Base-by-base conservation (phyloP, 1,284 basidiomycete genomes). In the Cystobasidium sp. region DNA sequence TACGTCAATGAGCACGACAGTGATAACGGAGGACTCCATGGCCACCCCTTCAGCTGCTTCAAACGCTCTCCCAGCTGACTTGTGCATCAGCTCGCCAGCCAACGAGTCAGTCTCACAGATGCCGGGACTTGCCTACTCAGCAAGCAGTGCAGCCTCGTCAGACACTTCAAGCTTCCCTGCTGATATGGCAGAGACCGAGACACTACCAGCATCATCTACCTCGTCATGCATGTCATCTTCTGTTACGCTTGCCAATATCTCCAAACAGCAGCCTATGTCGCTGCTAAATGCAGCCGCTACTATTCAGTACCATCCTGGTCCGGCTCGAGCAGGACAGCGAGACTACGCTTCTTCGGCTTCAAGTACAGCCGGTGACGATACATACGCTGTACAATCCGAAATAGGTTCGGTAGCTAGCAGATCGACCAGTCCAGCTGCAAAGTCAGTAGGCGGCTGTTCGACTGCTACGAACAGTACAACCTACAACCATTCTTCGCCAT, bases 341-440 rank as follows among this genome's bases (percentile, higher is more conserved):
- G 61, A 66, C 51, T 66, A 66, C 53, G 64, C 64, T 14, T 66
- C 64, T 1, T 66, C 64, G 37, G 51, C 64, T 39, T 66, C 64
- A 55, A 66, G 64, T 41, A 66, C 51, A 55, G 39, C 49, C 24
- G 51, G 49, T 7, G 64, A 66, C 37, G 64, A 66, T 22, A 53
- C 64, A n/a, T 66, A 14, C 20, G 64, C 56, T n/a, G 37, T 18
- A 12, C 37, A 39, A 18, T 66, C 64, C 7, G 64, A 66, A 43
- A 37, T 24, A 41, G 39, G 64, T 12, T 66, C 64, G 39, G 4
- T 66, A n/a, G 64, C 64, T 16, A 66, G 64, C 37, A 66, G 64
- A 55, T 66, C 64, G 1, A 53, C 64, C 51, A 66, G 64, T 44
- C 64, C 64, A n/a, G 20, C 64, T 53, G 43, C 51, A 4, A 51